Evolutionary conservation across 257 asterid species (phyloP).

Genomic region (Vinca minor): DNA sequence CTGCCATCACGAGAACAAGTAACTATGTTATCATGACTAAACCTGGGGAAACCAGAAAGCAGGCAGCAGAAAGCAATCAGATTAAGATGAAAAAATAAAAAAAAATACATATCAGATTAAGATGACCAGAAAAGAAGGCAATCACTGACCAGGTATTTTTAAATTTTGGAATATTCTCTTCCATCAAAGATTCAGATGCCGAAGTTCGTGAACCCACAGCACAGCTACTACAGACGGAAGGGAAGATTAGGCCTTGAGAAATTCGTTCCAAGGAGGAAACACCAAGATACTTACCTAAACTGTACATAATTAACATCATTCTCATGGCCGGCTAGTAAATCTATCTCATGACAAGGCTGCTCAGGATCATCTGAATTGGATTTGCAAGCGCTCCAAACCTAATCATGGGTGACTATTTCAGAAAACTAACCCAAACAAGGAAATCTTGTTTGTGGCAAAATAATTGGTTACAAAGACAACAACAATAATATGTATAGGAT

Average conservation of each 20-base stretch:
- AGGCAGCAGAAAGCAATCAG: constrained; percentile 19
- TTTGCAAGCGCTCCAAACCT: constrained; percentile 92
- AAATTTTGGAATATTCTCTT: constrained; percentile 68
- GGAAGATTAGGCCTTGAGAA: constrained; percentile 25
- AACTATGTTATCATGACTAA: constrained; percentile 75
- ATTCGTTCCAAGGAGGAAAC: constrained; percentile 12
- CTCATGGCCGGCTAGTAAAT: constrained; percentile 88
- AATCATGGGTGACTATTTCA: constrained; percentile 16
- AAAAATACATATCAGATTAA: constrained; percentile 7
- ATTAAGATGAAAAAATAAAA: not conserved
- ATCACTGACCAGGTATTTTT: constrained; percentile 71
- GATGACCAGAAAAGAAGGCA: constrained; percentile 14
- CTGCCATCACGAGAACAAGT: constrained; percentile 99
- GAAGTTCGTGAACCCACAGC: constrained; percentile 73
- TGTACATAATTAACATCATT: constrained; percentile 93
- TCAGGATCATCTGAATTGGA: constrained; percentile 60
- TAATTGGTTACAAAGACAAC: not conserved
- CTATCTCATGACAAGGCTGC: constrained; percentile 77
- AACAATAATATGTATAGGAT: not conserved
- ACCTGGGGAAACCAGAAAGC: constrained; percentile 44
- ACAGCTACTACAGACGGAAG: constrained; percentile 68
- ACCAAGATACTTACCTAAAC: constrained; percentile 61
- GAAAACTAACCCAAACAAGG: not conserved
- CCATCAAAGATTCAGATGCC: constrained; percentile 49
- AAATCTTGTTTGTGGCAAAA: not conserved